Evolutionary conservation across 2,329 filamentous ascomycete genomes (phyloP).

Genomic region (Torrubiellomyces zombiae): DNA sequence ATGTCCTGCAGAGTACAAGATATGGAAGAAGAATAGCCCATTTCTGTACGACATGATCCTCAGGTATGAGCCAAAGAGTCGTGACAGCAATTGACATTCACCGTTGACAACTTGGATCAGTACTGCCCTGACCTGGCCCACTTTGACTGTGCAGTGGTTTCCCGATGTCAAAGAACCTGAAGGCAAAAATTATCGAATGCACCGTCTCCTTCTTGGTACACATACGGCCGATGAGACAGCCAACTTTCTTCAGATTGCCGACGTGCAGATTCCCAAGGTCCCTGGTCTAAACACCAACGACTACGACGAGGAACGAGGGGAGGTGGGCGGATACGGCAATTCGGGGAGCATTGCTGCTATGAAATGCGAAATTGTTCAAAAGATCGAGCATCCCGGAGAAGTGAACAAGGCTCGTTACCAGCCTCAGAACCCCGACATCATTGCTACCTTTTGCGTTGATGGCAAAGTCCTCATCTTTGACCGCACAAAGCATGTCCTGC

Average conservation of each 20-base stretch:
- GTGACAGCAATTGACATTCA: neutral
- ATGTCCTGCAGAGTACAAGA: constrained; percentile 72
- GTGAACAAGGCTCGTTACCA: constrained; percentile 98
- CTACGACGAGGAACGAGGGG: constrained; percentile 81
- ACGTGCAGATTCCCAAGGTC: constrained; percentile 79
- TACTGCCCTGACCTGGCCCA: constrained; percentile 92
- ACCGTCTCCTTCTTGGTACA: constrained; percentile 83
- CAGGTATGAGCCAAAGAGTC: constrained; percentile 29
- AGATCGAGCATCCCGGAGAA: constrained; percentile 89
- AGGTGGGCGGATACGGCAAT: constrained; percentile 85
- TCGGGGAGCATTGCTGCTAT: constrained; percentile 53
- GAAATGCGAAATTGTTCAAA: constrained; percentile 84
- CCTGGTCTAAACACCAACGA: constrained; percentile 58
- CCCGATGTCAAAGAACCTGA: constrained; percentile 81
- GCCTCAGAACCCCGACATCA: constrained; percentile 91
- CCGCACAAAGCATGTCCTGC: constrained; percentile 76
- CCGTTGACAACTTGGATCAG: constrained; percentile 21
- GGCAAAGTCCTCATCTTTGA: constrained; percentile 87
- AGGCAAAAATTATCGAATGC: constrained; percentile 72
- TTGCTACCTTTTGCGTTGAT: constrained; percentile 82
- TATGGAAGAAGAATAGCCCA: constrained; percentile 98
- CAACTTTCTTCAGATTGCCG: constrained; percentile 90
- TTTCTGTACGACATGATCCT: constrained; percentile 98
- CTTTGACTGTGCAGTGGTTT: constrained; percentile 94
- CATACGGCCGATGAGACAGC: constrained; percentile 75